Percentiles rank a stretch among this genome's conserved stretches.
Evolutionary conservation across 2,329 filamentous ascomycete species (phyloP).

Genomic region (Chaetomium globosum): DNA sequence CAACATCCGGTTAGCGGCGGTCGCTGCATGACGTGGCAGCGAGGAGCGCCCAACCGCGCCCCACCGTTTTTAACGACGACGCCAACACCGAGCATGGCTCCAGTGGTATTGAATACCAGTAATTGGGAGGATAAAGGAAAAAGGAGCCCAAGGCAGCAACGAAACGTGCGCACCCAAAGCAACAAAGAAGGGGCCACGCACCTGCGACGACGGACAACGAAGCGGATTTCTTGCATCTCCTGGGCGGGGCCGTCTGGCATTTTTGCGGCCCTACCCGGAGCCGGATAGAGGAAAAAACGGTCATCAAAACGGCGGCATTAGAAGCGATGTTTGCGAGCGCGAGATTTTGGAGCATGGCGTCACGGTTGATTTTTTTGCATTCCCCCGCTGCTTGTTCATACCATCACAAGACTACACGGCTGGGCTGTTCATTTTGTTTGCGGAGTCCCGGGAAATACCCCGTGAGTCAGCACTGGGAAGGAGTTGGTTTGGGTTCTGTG

Average conservation of each 20-base stretch:
- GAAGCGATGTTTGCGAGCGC: conserved; percentile 8
- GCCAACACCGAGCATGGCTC: not conserved
- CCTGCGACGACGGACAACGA: conserved; percentile 6
- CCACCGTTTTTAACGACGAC: not conserved
- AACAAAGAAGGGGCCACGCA: not conserved
- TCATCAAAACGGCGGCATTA: conserved; percentile 29
- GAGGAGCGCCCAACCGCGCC: not conserved
- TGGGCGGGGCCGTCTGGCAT: conserved; percentile 6
- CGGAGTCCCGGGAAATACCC: conserved; percentile 24
- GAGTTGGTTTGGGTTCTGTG: not conserved
- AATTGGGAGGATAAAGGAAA: conserved; percentile 8
- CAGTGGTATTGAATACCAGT: not conserved
- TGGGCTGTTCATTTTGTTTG: conserved; percentile 10
- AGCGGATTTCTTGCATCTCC: conserved; percentile 17
- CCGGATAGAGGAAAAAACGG: conserved; percentile 20
- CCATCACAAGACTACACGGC: not conserved
- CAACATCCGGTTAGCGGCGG: conserved; percentile 38
- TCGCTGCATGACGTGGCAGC: not conserved
- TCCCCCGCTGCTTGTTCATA: conserved; percentile 15
- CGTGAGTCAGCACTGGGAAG: conserved; percentile 6
- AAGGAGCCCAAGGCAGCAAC: not conserved
- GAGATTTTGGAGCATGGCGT: conserved; percentile 20
- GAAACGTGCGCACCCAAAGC: not conserved
- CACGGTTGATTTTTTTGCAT: conserved; percentile 22
- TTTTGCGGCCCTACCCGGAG: conserved; percentile 6